A percentile compares a stretch with the other conserved stretches of the same genome.
These are phyloP conservation scores for Trichoderma polysporum DNA, from an alignment of 2,329 filamentous ascomycete species.

Conservation along the genomic window DNA sequence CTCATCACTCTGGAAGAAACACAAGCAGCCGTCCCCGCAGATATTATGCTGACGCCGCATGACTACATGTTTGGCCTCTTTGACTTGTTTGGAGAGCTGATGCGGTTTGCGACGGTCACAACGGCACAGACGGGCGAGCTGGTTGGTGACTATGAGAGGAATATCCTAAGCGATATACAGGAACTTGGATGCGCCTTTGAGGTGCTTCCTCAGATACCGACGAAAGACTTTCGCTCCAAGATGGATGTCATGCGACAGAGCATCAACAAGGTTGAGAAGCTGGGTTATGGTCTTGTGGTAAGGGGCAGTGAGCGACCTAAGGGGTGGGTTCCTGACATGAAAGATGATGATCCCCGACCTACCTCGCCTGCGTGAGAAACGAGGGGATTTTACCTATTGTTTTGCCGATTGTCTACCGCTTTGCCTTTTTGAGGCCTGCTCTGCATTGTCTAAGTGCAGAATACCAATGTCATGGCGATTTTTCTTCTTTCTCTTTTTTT, in stretches of 20 bases:
- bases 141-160: constrained; percentile 45
- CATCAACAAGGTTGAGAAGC: constrained; percentile 89
- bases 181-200: constrained; percentile 75
- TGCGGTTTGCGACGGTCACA: constrained; percentile 90
- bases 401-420: neutral
- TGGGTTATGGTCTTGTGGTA: constrained; percentile 84
- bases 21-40: constrained; percentile 45
- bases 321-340: constrained; percentile 85
- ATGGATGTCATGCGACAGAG: constrained; percentile 81
- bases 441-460: neutral
- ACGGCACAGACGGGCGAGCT: constrained; percentile 70
- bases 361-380: constrained; percentile 30
- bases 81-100: constrained; percentile 92
- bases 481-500: neutral
- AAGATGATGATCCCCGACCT: constrained; percentile 35
- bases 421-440: neutral
- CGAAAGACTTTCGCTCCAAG: constrained; percentile 69
- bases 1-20: constrained; percentile 70
- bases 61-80: constrained; percentile 92
- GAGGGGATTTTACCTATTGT: neutral
- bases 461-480: neutral
- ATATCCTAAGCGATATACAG: constrained; percentile 79
- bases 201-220: constrained; percentile 60
- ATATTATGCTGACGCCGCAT: constrained; percentile 68
- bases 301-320: constrained; percentile 84